These are phyloP conservation scores for Dendrocalamus sinicus DNA, from an alignment of 176 grass and related monocot species.

Conservation along the genomic window DNA sequence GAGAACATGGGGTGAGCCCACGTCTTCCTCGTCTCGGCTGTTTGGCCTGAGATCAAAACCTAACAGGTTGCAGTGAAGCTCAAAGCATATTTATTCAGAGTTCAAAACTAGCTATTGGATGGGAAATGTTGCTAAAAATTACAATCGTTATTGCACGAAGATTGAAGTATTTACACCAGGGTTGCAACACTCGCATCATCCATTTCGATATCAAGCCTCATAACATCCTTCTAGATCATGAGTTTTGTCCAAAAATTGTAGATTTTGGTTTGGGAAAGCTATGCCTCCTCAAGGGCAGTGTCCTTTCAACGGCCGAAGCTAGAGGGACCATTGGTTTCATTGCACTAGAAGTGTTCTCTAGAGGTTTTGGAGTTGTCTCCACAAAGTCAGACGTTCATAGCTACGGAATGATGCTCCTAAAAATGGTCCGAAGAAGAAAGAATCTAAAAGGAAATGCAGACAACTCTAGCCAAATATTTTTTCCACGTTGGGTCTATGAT, in stretches of 20 bases:
- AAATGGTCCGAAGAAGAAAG: constrained; percentile 53
- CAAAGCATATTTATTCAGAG: constrained; percentile 51
- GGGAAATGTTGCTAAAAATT: constrained; percentile 62
- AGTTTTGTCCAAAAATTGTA: constrained; percentile 60
- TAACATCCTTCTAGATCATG: constrained; percentile 57
- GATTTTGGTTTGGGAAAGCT: constrained; percentile 77
- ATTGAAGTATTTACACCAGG: constrained; percentile 57
- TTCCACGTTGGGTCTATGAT: constrained; percentile 54
- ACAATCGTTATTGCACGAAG: constrained; percentile 50
- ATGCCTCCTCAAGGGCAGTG: constrained; percentile 46
- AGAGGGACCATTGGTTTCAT: constrained; percentile 69
- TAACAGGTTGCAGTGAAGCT: constrained; percentile 67
- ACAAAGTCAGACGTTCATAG: constrained; percentile 75
- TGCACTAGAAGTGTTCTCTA: constrained; percentile 67
- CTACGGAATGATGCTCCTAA: constrained; percentile 64
- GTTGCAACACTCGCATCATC: constrained; percentile 60
- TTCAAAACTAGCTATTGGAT: constrained; percentile 15
- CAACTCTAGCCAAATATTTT: constrained; percentile 36
- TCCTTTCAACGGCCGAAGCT: constrained; percentile 52
- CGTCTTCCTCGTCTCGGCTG: no score
- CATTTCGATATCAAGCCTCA: constrained; percentile 79
- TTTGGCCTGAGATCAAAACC: no score
- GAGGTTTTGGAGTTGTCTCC: constrained; percentile 45
- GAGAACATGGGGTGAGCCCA: no score
- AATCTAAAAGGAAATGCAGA: constrained; percentile 9